These are phyloP conservation scores for Pistacia atlantica DNA, from an alignment of 345 rosid genomes.

Conservation along the genomic window DNA sequence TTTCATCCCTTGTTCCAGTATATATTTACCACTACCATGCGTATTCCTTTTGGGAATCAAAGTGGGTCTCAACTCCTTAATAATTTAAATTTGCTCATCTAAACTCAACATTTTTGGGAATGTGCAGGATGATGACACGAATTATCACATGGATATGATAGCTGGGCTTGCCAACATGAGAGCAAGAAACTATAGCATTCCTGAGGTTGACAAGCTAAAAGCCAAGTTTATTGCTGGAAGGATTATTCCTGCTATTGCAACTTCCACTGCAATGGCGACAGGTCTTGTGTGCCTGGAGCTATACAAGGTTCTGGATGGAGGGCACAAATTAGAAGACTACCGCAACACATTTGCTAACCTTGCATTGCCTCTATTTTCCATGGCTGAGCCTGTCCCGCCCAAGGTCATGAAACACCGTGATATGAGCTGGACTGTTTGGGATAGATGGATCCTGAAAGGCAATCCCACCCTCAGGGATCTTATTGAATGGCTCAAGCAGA, in stretches of 20 bases:
- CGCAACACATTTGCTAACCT: conserved; percentile 96
- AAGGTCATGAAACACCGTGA: conserved; percentile 82
- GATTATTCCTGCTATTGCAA: conserved; percentile 98
- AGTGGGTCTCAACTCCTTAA: not conserved
- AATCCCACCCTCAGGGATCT: conserved; percentile 79
- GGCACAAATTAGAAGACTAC: conserved; percentile 86
- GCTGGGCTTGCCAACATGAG: conserved; percentile 99
- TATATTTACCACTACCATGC: not conserved
- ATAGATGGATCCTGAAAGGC: conserved; percentile 74
- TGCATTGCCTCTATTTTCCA: conserved; percentile 90
- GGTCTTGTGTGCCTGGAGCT: conserved; percentile 97
- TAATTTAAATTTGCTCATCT: not conserved
- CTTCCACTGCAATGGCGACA: conserved; percentile 96
- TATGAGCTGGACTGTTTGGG: conserved; percentile 99
- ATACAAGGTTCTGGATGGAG: conserved; percentile 81
- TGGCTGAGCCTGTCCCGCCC: conserved; percentile 96
- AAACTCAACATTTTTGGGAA: not conserved
- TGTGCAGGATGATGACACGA: conserved; percentile 91
- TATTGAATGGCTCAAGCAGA: conserved; percentile 75
- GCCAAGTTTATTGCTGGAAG: conserved; percentile 99
- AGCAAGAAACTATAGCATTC: conserved; percentile 95
- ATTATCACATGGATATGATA: conserved; percentile 98
- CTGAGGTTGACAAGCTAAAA: conserved; percentile 96
- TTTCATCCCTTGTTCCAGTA: not conserved
- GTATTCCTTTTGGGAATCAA: not conserved